Conservation (phyloP, 306 rosid genomes). For the Prosopis cineraria region DNA sequence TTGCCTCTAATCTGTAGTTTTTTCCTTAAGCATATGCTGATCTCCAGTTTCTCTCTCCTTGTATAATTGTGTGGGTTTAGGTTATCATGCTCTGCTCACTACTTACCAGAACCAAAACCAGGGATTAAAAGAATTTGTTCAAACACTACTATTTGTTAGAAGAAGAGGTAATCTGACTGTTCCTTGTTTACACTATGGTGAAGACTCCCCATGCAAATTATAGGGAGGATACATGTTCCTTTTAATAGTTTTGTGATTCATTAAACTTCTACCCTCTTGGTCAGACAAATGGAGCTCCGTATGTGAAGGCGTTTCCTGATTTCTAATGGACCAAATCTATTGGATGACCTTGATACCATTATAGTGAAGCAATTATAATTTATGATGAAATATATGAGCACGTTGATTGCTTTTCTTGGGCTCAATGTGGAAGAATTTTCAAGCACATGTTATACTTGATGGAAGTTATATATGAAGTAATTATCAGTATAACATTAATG, state of each 20-base stretch:
- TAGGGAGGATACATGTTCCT: constrained; percentile 3
- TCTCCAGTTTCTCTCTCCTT: neutral
- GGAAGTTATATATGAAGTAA: constrained; percentile 9
- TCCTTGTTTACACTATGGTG: constrained; percentile 11
- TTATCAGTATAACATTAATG: constrained; percentile 3
- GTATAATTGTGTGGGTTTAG: neutral
- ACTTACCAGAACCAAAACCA: neutral
- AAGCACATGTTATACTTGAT: constrained; percentile 13
- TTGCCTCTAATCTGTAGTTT: neutral
- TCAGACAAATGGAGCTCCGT: neutral
- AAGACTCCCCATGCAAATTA: neutral
- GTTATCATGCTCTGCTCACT: neutral
- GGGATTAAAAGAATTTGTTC: neutral
- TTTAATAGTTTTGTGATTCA: neutral
- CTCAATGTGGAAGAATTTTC: constrained; percentile 5
- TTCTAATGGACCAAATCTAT: constrained; percentile 5
- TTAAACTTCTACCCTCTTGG: constrained; percentile 15
- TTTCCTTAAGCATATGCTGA: neutral
- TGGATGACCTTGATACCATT: neutral
- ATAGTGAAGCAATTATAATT: constrained; percentile 4
- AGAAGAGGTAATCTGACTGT: neutral
- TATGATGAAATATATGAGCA: neutral
- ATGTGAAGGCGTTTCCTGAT: neutral
- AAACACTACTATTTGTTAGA: neutral
- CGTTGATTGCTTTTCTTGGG: neutral